A percentile compares a stretch with the other conserved stretches of the same genome.
These are phyloP conservation scores for Xylaria digitata DNA, from an alignment of 2,329 filamentous ascomycete genomes.

Conservation along the genomic window DNA sequence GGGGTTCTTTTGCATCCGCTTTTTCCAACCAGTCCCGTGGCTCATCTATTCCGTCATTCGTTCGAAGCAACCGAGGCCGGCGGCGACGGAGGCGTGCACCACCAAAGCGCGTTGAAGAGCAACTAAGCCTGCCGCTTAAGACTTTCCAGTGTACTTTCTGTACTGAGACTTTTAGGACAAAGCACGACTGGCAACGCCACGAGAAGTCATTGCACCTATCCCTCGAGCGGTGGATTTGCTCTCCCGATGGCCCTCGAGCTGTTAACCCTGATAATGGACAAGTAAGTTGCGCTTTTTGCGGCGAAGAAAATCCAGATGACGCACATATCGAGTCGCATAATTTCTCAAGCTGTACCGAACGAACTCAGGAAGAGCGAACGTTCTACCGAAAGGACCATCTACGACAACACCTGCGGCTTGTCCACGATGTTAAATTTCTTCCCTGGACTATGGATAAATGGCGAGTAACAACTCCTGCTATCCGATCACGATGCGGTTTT, in stretches of 20 bases:
- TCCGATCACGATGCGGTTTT: constrained; percentile 73
- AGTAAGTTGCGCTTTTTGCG: constrained; percentile 69
- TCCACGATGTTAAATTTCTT: constrained; percentile 70
- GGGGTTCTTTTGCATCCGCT: constrained; percentile 67
- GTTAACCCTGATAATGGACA: constrained; percentile 70
- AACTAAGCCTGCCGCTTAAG: constrained; percentile 59
- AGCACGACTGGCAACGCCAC: constrained; percentile 77
- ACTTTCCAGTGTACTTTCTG: constrained; percentile 77
- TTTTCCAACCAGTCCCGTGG: constrained; percentile 69
- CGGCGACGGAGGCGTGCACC: constrained; percentile 62
- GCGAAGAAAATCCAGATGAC: constrained; percentile 64
- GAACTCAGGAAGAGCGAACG: constrained; percentile 68
- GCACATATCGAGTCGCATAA: constrained; percentile 70
- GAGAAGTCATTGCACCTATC: constrained; percentile 75
- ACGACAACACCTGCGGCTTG: constrained; percentile 72
- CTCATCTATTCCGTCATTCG: constrained; percentile 62
- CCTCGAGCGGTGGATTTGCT: constrained; percentile 74
- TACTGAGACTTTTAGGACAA: constrained; percentile 74
- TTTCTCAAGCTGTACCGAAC: constrained; percentile 73
- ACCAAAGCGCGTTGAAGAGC: constrained; percentile 53
- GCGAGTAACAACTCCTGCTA: constrained; percentile 70
- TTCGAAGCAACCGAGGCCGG: constrained; percentile 56
- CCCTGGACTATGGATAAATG: constrained; percentile 74
- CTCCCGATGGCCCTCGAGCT: constrained; percentile 66
- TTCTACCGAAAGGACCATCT: constrained; percentile 76